Percentiles rank a stretch among this genome's conserved stretches.
Conservation (phyloP, 352 stramenopile genomes). For the Globisporangium middletonii region DNA sequence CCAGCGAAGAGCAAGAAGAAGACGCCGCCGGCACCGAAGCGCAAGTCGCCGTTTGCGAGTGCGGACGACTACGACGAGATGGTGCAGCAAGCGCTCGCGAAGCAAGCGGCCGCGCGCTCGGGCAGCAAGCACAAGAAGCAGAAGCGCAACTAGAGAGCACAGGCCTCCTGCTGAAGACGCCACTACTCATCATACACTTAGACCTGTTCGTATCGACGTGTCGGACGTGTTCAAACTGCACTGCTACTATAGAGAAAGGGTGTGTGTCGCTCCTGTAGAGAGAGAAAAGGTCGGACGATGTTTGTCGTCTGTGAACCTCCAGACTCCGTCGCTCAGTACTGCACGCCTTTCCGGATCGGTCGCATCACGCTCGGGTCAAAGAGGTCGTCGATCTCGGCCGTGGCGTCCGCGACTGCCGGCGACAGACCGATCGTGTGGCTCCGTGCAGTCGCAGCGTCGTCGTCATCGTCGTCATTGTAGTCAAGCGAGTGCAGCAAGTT, state of each 20-base stretch:
- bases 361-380: constrained; percentile 48
- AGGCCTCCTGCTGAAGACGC: too few species aligned
- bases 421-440: constrained; percentile 9
- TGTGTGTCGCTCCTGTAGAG: too few species aligned
- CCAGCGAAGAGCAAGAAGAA: constrained; percentile 51
- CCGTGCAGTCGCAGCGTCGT: constrained; percentile 22
- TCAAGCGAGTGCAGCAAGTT: constrained; percentile 40
- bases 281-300: too few species aligned
- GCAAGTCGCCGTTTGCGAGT: constrained; percentile 66
- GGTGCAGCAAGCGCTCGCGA: constrained; percentile 54
- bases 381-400: constrained; percentile 37
- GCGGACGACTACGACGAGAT: constrained; percentile 75
- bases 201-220: too few species aligned
- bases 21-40: constrained; percentile 37
- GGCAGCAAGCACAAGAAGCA: constrained; percentile 35
- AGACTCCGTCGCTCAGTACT: constrained; percentile 30
- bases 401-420: constrained; percentile 7
- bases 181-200: too few species aligned
- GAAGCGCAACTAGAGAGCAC: constrained; percentile 14
- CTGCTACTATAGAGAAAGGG: too few species aligned
- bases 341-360: constrained; percentile 53
- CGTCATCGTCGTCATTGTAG: constrained; percentile 19
- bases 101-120: constrained; percentile 29
- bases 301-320: too few species aligned
- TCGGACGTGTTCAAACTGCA: too few species aligned